Conservation (phyloP, 768 basidiomycete genomes). For the Kockovaella imperatae region DNA sequence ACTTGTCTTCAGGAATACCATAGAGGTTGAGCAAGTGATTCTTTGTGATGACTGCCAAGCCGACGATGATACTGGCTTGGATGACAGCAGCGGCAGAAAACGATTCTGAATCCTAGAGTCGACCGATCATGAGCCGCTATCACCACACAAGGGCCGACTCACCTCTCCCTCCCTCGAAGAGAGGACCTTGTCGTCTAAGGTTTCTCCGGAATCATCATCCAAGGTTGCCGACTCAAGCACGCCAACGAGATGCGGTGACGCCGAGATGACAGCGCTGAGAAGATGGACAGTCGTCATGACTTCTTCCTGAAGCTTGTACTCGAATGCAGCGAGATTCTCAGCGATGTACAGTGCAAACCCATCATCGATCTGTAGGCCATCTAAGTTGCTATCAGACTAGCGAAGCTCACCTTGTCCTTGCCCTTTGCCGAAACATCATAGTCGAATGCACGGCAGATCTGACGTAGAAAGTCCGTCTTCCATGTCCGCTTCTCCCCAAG, state of each 20-base stretch:
- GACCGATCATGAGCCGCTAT: not conserved
- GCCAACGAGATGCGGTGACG: slow-evolving; percentile 68
- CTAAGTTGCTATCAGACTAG: no score
- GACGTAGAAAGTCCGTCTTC: slow-evolving; percentile 77
- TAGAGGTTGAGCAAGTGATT: slow-evolving; percentile 75
- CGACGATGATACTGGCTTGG: slow-evolving; percentile 59
- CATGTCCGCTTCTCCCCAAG: slow-evolving; percentile 82
- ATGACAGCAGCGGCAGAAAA: slow-evolving; percentile 16
- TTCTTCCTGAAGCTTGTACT: slow-evolving; percentile 94
- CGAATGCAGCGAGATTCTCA: slow-evolving; percentile 84
- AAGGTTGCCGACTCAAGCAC: slow-evolving; percentile 73
- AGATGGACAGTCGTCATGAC: slow-evolving; percentile 73
- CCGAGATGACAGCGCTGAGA: slow-evolving; percentile 21
- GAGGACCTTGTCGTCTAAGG: slow-evolving; percentile 54
- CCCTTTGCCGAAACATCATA: slow-evolving; percentile 51
- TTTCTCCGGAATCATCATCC: slow-evolving; percentile 61
- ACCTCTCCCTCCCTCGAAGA: slow-evolving; percentile 14
- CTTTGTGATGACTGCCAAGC: slow-evolving; percentile 81
- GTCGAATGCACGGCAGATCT: slow-evolving; percentile 74
- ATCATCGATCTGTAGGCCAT: slow-evolving; percentile 48
- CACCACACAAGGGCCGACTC: not conserved
- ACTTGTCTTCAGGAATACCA: slow-evolving; percentile 88
- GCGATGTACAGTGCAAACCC: slow-evolving; percentile 86
- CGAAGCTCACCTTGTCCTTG: slow-evolving; percentile 7
- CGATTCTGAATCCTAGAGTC: slow-evolving; percentile 1